A percentile compares a stretch with the other conserved stretches of the same genome.
Conservation (phyloP, 495 filamentous ascomycete genomes). For the Aspergillus sparsus region DNA sequence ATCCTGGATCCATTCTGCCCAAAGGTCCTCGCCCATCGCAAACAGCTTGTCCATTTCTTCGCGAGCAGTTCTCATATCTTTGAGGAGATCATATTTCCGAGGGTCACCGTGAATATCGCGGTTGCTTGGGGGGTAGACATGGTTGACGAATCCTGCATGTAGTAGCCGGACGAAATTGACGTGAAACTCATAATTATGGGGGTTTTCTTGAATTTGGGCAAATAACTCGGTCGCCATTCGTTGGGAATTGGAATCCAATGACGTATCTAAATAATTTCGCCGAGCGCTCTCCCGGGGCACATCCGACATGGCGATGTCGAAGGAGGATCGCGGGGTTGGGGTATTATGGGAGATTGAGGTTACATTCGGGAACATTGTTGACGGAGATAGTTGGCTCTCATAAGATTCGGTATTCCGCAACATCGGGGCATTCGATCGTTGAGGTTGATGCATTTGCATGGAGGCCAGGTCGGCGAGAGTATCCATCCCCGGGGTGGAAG, state of each 20-base stretch:
- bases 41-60: slow-evolving; percentile 67
- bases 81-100: slow-evolving; percentile 57
- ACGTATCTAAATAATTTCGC: slow-evolving; percentile 49
- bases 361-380: slow-evolving; percentile 48
- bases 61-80: slow-evolving; percentile 62
- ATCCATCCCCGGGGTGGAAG: slow-evolving; percentile 64
- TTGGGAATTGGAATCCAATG: slow-evolving; percentile 57
- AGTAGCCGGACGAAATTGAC: slow-evolving; percentile 63
- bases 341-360: slow-evolving; percentile 53
- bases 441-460: slow-evolving; percentile 64
- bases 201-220: slow-evolving; percentile 57
- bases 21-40: slow-evolving; percentile 65
- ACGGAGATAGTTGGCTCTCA: slow-evolving; percentile 52
- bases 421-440: slow-evolving; percentile 46
- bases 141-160: slow-evolving; percentile 62
- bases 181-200: slow-evolving; percentile 66
- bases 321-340: slow-evolving; percentile 54
- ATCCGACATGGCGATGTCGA: slow-evolving; percentile 60
- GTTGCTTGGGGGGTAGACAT: slow-evolving; percentile 52
- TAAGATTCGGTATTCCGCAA: slow-evolving; percentile 50
- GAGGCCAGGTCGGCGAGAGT: slow-evolving; percentile 65
- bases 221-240: slow-evolving; percentile 55
- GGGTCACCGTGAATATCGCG: slow-evolving; percentile 48
- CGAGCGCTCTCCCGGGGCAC: slow-evolving; percentile 49
- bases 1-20: slow-evolving; percentile 65